These are phyloP conservation scores for Candida chilensis DNA, from an alignment of 805 yeast genomes.

Conservation along the genomic window DNA sequence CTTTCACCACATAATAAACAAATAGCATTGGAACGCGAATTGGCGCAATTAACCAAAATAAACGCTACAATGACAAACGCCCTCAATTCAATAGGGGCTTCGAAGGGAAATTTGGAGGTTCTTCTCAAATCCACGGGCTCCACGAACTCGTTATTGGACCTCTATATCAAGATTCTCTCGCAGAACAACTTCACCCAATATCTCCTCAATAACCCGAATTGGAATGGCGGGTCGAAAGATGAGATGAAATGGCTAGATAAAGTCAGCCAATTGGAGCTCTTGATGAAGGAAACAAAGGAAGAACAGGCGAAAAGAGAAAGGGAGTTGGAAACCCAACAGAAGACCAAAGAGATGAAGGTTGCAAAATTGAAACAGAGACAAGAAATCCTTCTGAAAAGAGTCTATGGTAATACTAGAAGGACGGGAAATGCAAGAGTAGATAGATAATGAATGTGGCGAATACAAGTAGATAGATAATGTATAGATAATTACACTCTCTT, in stretches of 20 bases:
- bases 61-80: slow-evolving; percentile 18
- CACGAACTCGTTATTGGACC: slow-evolving; percentile 40
- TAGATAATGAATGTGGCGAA: slow-evolving; percentile 2
- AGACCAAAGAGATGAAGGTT: slow-evolving; percentile 7
- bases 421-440: no score
- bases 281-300: slow-evolving; percentile 2
- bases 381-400: slow-evolving; percentile 13
- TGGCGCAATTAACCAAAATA: slow-evolving; percentile 16
- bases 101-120: neutral
- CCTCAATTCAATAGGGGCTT: slow-evolving; percentile 10
- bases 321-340: slow-evolving; percentile 10
- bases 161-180: slow-evolving; percentile 55
- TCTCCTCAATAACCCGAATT: slow-evolving; percentile 30
- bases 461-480: neutral
- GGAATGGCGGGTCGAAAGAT: slow-evolving; percentile 21
- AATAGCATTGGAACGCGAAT: slow-evolving; percentile 9
- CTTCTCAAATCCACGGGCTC: slow-evolving; percentile 30
- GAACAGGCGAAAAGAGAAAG: slow-evolving; percentile 4
- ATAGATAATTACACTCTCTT: neutral
- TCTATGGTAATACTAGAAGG: slow-evolving; percentile 11
- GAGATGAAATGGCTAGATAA: slow-evolving; percentile 10
- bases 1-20: slow-evolving; percentile 1
- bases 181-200: slow-evolving; percentile 49
- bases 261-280: slow-evolving; percentile 5
- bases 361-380: slow-evolving; percentile 10